Evolutionary conservation across 345 rosid genomes (phyloP), one percentile per base, ranked within the genome.

Genomic region (Passiflora organensis): DNA sequence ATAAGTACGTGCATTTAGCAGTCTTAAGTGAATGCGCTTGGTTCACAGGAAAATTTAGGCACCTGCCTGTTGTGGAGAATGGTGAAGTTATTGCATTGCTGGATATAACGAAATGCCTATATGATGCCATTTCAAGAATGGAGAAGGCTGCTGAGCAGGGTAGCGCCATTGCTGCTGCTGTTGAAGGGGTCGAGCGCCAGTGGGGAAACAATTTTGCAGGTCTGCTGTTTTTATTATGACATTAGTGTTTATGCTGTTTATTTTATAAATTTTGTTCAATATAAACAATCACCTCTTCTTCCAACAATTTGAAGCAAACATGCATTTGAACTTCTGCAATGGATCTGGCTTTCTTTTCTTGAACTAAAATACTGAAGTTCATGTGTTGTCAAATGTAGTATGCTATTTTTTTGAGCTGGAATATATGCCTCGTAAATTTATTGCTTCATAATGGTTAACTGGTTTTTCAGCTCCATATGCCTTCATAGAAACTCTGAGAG

Each of bases 121-220:
- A 89, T 45, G 97, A 94, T 79, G 99, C 99, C 17, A 94, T 94
- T 55, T 79, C 99, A 6, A 82, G 88, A 67, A 82, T 89, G 99
- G 99, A 94, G 76, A 94, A 89, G 82, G 96, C 91, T 55, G 97
- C 91, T 15, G 99, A 94, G 76, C 91, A 89, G 64, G 96, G 99
- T 8, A 94, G 84, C 72, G 96, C 97, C 18, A 86, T 94, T 61
- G 96, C 97, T 44, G 89, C 96, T 69, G 96, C 97, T 32, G 99
- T 86, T 32, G 99, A 94, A 80, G 99, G 99, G 56, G 97, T 89
- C 32, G 99, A 94, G 70, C 95, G 86, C 62, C 96, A 94, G 41
- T 80, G 82, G 83, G 97, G 97, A 69, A 81, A 55, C 69, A 79
- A 83, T 43, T 80, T 74, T 62, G 62, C 97, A 54, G 89, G 91